A percentile compares a stretch with the other conserved stretches of the same genome.
These are phyloP conservation scores for Yamadazyma atmosphaerica DNA, from an alignment of 1,139 yeast species.

Conservation along the genomic window DNA sequence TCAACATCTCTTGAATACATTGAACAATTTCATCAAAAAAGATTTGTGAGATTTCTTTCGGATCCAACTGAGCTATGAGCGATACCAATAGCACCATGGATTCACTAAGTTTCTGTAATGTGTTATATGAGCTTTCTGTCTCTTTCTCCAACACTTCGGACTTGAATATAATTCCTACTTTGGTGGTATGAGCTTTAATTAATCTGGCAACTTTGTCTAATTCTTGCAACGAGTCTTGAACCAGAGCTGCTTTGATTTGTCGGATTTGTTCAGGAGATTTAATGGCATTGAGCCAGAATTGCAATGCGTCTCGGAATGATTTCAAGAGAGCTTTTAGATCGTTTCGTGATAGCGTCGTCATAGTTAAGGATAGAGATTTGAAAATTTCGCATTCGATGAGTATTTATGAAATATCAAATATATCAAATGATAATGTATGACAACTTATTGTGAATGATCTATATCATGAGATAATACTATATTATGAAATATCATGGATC, in stretches of 20 bases:
- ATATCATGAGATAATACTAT: no score
- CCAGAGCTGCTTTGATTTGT: slow-evolving; percentile 33
- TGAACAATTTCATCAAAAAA: slow-evolving; percentile 40
- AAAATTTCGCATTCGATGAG: slow-evolving; percentile 1
- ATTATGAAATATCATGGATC: no score
- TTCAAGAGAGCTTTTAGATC: slow-evolving; percentile 29
- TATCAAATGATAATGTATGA: no score
- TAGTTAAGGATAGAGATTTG: slow-evolving; percentile 1
- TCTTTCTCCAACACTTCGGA: slow-evolving; percentile 49
- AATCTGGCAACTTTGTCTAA: slow-evolving; percentile 57
- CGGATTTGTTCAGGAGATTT: slow-evolving; percentile 8
- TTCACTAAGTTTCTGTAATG: slow-evolving; percentile 52
- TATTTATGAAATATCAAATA: not conserved
- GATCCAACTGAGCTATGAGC: slow-evolving; percentile 43
- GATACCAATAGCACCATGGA: slow-evolving; percentile 46
- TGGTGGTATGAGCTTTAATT: slow-evolving; percentile 77
- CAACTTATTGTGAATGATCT: no score
- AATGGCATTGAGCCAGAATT: slow-evolving; percentile 28
- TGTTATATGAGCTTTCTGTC: slow-evolving; percentile 51
- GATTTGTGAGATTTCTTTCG: slow-evolving; percentile 36
- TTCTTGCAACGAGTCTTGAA: slow-evolving; percentile 53
- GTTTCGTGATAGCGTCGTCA: slow-evolving; percentile 14
- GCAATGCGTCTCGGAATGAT: slow-evolving; percentile 37
- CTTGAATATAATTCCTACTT: slow-evolving; percentile 72
- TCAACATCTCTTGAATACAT: slow-evolving; percentile 30